Evolutionary conservation across 306 rosid genomes (phyloP).

Genomic region (Dalbergia oliveri): DNA sequence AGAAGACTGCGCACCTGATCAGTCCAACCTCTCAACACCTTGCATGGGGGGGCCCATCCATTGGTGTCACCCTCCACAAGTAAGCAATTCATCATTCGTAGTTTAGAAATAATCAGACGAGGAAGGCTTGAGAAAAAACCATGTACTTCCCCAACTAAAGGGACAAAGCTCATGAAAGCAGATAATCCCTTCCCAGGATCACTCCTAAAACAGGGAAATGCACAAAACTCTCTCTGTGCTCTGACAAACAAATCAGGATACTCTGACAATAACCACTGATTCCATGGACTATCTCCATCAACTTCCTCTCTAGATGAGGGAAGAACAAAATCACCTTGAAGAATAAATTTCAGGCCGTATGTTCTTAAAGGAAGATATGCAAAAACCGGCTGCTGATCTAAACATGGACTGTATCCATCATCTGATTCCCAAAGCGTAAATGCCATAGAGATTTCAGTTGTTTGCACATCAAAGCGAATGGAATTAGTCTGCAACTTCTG

Average conservation of each 20-base stretch:
- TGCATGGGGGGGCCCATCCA: conserved; percentile 91
- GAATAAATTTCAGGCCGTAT: conserved; percentile 89
- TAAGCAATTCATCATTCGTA: conserved; percentile 81
- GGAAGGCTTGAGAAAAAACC: conserved; percentile 95
- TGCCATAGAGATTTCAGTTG: conserved; percentile 90
- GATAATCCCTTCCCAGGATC: conserved; percentile 88
- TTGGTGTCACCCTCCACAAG: conserved; percentile 72
- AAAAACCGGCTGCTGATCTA: conserved; percentile 87
- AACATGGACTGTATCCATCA: conserved; percentile 67
- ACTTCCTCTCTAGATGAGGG: conserved; percentile 99
- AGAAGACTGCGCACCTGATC: conserved; percentile 74
- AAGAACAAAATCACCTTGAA: conserved; percentile 97
- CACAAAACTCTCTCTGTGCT: conserved; percentile 79
- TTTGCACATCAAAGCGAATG: conserved; percentile 68
- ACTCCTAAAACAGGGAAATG: conserved; percentile 76
- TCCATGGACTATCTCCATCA: conserved; percentile 97
- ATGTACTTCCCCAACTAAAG: conserved; percentile 92
- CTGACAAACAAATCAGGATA: conserved; percentile 86
- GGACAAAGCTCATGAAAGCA: conserved; percentile 90
- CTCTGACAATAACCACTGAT: conserved; percentile 92
- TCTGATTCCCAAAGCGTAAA: conserved; percentile 79
- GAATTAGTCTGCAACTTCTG: conserved; percentile 69
- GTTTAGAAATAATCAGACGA: conserved; percentile 72
- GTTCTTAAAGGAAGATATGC: conserved; percentile 94
- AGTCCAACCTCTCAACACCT: conserved; percentile 90